Base-by-base conservation (phyloP, 768 basidiomycete genomes). In the Rhodocollybia butyracea region DNA sequence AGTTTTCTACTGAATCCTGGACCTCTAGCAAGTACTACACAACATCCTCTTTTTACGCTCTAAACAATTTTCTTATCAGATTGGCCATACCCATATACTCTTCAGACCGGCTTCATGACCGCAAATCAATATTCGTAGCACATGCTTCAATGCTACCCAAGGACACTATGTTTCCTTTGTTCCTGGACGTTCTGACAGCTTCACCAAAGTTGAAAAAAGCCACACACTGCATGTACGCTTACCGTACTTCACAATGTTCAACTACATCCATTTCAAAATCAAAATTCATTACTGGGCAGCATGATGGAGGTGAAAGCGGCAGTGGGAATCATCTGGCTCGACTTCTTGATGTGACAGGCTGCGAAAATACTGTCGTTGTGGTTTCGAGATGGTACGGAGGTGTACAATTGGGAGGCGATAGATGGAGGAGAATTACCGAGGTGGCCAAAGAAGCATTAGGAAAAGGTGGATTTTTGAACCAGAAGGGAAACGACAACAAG, bases 361-460 rank as follows among this genome's bases (percentile, higher is more conserved):
- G 71, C 54, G 67, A 75, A 42, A 69, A 81, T 47, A 76, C 76
- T 21, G 64, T 77, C 2, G 70, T 83, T 7, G 75, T 83, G 27
- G 81, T 81, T 5, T 81, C 75, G 50, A 68, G 82, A 46, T 83
- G 81, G 81, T 80, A 82, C 63, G 82, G 81, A 19, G 82, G 80
- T 45, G 73, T 78, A 13, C 68, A 76, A 57, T 68, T 82, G 15
- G 83, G 81, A 3, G 73, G 77, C 7, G 73, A 78, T 53, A 70
- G 81, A 22, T 83, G 82, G 81, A 78, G 73, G 60, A 71, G 75
- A 54, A 83, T 83, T 30, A 77, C 77, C 2, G 58, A 68, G 26
- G 80, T 77, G 2, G 80, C 79, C 21, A 81, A 78, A 67, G 75
- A 81, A 42, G 81, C 80, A 3, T 65, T 81, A 30, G 55, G 67